Conservation (phyloP, 2,329 filamentous ascomycete species). For the Cryphonectria nitschkei region DNA sequence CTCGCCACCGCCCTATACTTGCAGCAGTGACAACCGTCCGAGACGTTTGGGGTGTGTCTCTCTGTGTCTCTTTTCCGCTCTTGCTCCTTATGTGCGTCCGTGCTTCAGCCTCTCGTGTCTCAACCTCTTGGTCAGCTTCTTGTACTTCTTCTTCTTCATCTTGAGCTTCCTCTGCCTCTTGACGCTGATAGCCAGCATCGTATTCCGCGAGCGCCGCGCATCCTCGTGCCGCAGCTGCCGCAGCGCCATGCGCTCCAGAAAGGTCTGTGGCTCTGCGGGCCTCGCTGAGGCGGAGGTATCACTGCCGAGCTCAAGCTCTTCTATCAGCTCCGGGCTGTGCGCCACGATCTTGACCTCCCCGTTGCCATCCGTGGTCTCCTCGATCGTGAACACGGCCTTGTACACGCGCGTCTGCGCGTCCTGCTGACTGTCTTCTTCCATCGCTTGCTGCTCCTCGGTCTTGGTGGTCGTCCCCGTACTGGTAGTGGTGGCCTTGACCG, state of each 20-base stretch:
- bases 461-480: constrained; percentile 33
- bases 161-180: constrained; percentile 90
- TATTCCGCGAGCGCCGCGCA: constrained; percentile 49
- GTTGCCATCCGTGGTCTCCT: constrained; percentile 64
- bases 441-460: constrained; percentile 36
- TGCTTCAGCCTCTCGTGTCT: constrained; percentile 86
- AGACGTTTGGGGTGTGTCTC: background rate
- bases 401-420: constrained; percentile 61
- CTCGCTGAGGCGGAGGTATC: background rate
- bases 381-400: constrained; percentile 68
- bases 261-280: constrained; percentile 49
- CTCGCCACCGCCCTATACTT: background rate
- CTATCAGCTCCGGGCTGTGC: constrained; percentile 61
- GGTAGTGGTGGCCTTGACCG: constrained; percentile 37
- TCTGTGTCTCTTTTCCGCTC: background rate
- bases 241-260: constrained; percentile 71
- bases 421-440: constrained; percentile 42
- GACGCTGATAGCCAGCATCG: constrained; percentile 85
- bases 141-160: constrained; percentile 99
- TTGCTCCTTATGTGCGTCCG: constrained; percentile 60
- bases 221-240: constrained; percentile 65
- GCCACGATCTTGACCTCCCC: constrained; percentile 64
- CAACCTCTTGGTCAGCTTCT: constrained; percentile 96
- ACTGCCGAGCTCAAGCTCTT: constrained; percentile 45
- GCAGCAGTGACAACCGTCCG: background rate